Percentiles rank a stretch among this genome's conserved stretches.
phyloP scores from a whole-genome alignment of 163 green algal genomes.

The Chloromonas sp. region DNA sequence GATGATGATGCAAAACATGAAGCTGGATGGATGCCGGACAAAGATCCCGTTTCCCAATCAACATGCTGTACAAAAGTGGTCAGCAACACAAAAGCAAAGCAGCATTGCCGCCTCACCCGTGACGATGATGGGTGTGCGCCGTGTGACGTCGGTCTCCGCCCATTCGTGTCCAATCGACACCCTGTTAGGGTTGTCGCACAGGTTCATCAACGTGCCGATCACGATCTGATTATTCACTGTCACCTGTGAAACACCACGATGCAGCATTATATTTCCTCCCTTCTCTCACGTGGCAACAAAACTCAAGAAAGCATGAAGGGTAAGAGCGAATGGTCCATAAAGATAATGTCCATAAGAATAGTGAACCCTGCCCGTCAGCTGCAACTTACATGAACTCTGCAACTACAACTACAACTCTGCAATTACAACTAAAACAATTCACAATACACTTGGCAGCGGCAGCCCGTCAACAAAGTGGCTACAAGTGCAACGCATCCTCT shows the following conservation, averaged over 20 bases:
- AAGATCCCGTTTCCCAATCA: too few relatives aligned
- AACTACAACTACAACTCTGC: too few relatives aligned
- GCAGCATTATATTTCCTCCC: neutral
- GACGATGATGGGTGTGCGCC: slow-evolving; percentile 81
- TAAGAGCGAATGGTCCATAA: neutral
- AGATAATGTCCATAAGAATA: too few relatives aligned
- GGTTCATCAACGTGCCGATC: slow-evolving; percentile 86
- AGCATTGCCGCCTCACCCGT: slow-evolving; percentile 37
- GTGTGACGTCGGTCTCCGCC: slow-evolving; percentile 44
- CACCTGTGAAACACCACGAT: slow-evolving; percentile 20
- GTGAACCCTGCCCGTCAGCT: too few relatives aligned
- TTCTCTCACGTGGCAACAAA: neutral
- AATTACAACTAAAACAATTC: too few relatives aligned
- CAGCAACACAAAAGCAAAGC: neutral
- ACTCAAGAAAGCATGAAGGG: slow-evolving; percentile 1
- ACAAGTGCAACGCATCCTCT: too few relatives aligned
- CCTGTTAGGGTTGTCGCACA: slow-evolving; percentile 83
- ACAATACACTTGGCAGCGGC: too few relatives aligned
- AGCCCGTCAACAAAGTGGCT: too few relatives aligned
- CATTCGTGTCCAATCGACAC: slow-evolving; percentile 53
- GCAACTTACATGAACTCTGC: too few relatives aligned
- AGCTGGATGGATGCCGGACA: too few relatives aligned
- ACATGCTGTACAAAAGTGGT: too few relatives aligned
- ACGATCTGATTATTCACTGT: slow-evolving; percentile 96
- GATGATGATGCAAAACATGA: too few relatives aligned